A percentile compares a stretch with the other conserved stretches of the same genome.
These are phyloP conservation scores for Pichia sp. DNA, from an alignment of 1,139 yeast species.

Conservation along the genomic window DNA sequence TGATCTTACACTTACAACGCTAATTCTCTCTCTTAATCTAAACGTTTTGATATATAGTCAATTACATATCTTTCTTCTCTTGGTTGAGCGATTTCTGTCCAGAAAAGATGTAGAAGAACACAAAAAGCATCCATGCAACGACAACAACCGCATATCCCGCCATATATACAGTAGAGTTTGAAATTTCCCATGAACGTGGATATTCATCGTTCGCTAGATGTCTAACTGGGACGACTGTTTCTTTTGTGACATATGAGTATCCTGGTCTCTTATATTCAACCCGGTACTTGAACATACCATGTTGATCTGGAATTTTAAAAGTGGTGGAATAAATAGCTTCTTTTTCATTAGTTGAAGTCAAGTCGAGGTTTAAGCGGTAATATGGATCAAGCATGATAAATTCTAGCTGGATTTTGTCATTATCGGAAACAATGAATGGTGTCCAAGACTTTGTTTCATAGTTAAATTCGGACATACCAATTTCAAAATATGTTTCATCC, in stretches of 20 bases:
- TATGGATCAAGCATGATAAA: constrained; percentile 93
- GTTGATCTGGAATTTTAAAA: constrained; percentile 86
- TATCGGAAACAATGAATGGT: constrained; percentile 41
- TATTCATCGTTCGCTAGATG: constrained; percentile 96
- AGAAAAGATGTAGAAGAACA: constrained; percentile 50
- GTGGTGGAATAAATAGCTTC: constrained; percentile 41
- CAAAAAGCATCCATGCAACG: constrained; percentile 67
- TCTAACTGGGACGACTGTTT: constrained; percentile 73
- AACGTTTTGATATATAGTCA: too few relatives aligned
- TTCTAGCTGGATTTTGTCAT: constrained; percentile 59
- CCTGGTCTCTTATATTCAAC: constrained; percentile 82
- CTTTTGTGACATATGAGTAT: constrained; percentile 54
- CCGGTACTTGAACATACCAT: constrained; percentile 89
- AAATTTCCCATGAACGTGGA: constrained; percentile 86
- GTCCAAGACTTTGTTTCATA: constrained; percentile 44
- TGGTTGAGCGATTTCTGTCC: background rate
- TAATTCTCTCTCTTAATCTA: too few relatives aligned
- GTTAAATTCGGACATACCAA: constrained; percentile 60
- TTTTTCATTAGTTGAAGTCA: constrained; percentile 17
- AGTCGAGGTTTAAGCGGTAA: constrained; percentile 60
- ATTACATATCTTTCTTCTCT: background rate
- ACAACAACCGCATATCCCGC: constrained; percentile 65
- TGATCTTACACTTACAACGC: too few relatives aligned
- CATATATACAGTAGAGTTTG: constrained; percentile 89
- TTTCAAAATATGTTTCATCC: constrained; percentile 56